Percentiles rank a stretch among this genome's conserved stretches.
These are phyloP conservation scores for Symbiodinium natans DNA, from an alignment of 73 alveolate genomes.

Conservation along the genomic window DNA sequence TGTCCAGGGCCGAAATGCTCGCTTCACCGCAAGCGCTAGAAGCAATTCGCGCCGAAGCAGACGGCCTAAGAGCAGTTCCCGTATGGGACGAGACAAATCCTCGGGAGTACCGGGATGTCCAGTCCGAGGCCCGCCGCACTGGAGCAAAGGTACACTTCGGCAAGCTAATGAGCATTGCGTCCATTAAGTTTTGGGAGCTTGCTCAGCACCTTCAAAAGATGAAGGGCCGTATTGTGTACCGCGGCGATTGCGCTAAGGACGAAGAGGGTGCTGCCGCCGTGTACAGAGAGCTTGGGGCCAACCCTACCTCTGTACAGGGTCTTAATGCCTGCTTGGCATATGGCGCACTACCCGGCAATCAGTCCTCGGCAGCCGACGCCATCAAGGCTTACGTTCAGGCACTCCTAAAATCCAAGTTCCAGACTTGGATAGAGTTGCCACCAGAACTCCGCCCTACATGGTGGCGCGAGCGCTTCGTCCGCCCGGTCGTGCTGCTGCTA, in stretches of 20 bases:
- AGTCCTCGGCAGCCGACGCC: neutral
- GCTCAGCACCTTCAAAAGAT: neutral
- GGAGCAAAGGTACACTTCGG: slow-evolving; percentile 3
- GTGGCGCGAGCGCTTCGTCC: slow-evolving; percentile 8
- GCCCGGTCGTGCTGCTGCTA: neutral
- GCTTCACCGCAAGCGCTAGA: neutral
- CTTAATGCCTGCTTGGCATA: slow-evolving; percentile 5
- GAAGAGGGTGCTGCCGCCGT: neutral
- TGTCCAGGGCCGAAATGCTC: slow-evolving; percentile 19
- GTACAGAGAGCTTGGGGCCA: slow-evolving; percentile 23
- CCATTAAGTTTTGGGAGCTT: neutral
- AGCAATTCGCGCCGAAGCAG: neutral
- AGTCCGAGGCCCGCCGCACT: neutral
- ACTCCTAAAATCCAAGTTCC: neutral
- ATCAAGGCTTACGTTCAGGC: slow-evolving; percentile 8
- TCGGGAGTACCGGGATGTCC: neutral
- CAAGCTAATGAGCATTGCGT: neutral
- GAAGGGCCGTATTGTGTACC: neutral
- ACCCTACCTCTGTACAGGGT: slow-evolving; percentile 28
- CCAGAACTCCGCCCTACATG: slow-evolving; percentile 23
- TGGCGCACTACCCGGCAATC: neutral
- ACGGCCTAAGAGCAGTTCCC: neutral
- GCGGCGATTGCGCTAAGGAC: neutral
- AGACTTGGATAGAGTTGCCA: slow-evolving; percentile 1
- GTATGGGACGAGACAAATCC: neutral